Evolutionary conservation across 2,329 filamentous ascomycete genomes (phyloP), one percentile per base, ranked within the genome.

Genomic region (Triangularia verruculosa): DNA sequence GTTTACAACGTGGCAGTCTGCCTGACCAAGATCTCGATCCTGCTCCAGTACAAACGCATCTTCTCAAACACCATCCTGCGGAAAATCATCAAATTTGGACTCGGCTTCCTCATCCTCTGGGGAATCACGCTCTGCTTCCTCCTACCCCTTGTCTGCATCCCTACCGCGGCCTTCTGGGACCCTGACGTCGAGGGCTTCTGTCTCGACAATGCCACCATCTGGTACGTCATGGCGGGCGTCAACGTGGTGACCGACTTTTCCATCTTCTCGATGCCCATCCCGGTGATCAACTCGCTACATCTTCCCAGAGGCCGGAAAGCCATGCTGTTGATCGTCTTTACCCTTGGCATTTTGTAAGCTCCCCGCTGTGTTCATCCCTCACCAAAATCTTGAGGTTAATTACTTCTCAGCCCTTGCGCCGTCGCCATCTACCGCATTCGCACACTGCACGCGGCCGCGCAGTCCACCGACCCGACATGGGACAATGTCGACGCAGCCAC

Each of bases 191-290:
- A 63, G 5, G 63, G 65, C 0, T 63, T 64, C 53, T 71, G 68
- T 25, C 64, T 70, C 27, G 56, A 68, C 64, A 67, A 57, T 11
- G 32, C 32, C 6, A 64, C 63, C 12, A 65, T 72, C 17, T 72
- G 70, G 70, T 71, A 71, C 27, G 61, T 71, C 55, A 69, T 66
- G 52, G 65, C 70, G 39, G 72, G 70, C 27, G 72, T 77, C 67
- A 78, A 78, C 65, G 67, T 78, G 32, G 65, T 69, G 11, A 77
- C 75, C 34, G 75, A 77, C 58, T 67, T 78, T 54, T 67, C 75
- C 25, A 66, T 78, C 7, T 77, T 77, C 61, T 66, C 75, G 15
- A 72, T 77, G 47, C 76, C 77, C 3, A 75, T 78, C 13, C 76
- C 76, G 0, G 70, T 74, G n/a, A 73, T 78, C 64, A 73, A 72